Evolutionary conservation across 108 stramenopile genomes (phyloP).

Genomic region (Schizochytrium sp.): DNA sequence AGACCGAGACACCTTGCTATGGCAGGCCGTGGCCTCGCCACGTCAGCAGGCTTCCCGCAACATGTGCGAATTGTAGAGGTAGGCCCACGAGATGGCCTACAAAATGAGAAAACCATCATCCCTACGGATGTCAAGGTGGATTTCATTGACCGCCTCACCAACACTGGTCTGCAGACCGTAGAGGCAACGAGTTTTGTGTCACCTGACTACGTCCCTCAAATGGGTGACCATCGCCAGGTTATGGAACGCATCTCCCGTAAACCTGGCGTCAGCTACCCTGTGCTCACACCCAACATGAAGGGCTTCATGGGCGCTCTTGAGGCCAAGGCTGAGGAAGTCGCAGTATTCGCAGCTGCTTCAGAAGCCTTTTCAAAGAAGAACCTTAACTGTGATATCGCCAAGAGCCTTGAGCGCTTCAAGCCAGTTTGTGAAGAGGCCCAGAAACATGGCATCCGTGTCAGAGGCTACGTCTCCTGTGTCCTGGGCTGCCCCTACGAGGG

Average conservation of each 20-base stretch:
- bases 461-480: conserved; percentile 89
- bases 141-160: conserved; percentile 73
- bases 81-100: conserved; percentile 82
- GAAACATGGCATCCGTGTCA: conserved; percentile 72
- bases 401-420: conserved; percentile 83
- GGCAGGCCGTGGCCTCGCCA: neutral
- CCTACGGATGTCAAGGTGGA: conserved; percentile 77
- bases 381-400: conserved; percentile 86
- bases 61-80: conserved; percentile 69
- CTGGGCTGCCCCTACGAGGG: conserved; percentile 90
- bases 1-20: too few species aligned
- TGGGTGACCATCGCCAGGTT: conserved; percentile 82
- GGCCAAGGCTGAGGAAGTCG: conserved; percentile 78
- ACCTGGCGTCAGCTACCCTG: conserved; percentile 68
- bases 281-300: conserved; percentile 83
- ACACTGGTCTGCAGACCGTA: conserved; percentile 79
- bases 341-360: conserved; percentile 87
- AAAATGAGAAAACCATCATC: conserved; percentile 65
- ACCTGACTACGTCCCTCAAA: conserved; percentile 89
- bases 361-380: conserved; percentile 85
- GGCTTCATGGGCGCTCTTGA: conserved; percentile 79
- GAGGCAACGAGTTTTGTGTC: conserved; percentile 88
- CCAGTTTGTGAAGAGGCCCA: conserved; percentile 74
- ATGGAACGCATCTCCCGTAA: conserved; percentile 67
- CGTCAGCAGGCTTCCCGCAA: conserved; percentile 12